phyloP scores from a whole-genome alignment of 2,329 filamentous ascomycete genomes.

The Endothia cerciana region DNA sequence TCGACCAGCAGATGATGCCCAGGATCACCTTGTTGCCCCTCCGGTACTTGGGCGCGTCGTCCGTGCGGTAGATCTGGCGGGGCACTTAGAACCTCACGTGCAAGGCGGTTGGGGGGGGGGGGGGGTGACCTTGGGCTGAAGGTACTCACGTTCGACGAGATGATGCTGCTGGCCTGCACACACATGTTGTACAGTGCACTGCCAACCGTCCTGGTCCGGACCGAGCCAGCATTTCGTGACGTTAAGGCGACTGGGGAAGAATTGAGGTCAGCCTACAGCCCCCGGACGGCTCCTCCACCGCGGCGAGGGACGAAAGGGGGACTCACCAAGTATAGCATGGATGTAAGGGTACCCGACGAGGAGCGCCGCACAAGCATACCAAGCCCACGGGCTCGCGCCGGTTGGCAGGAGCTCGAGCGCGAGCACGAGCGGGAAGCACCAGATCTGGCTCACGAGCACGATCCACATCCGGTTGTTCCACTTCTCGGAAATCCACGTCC shows the following conservation, averaged over 20 bases:
- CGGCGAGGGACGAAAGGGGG: too few relatives aligned
- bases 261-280: too few relatives aligned
- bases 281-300: accelerated
- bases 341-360: slow-evolving; percentile 54
- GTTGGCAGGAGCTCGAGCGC: slow-evolving; percentile 46
- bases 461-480: slow-evolving; percentile 49
- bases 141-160: slow-evolving; percentile 43
- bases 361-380: slow-evolving; percentile 49
- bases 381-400: slow-evolving; percentile 45
- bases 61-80: slow-evolving; percentile 38
- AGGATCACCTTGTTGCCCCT: slow-evolving; percentile 47
- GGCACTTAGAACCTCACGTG: slow-evolving; percentile 8
- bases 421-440: slow-evolving; percentile 56
- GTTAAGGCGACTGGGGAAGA: slow-evolving; percentile 60
- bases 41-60: slow-evolving; percentile 53
- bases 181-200: slow-evolving; percentile 65
- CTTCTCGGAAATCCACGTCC: slow-evolving; percentile 51
- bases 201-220: slow-evolving; percentile 64
- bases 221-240: slow-evolving; percentile 64
- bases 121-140: not conserved
- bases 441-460: slow-evolving; percentile 49
- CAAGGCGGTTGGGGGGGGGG: not conserved
- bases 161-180: slow-evolving; percentile 49
- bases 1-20: slow-evolving; percentile 43
- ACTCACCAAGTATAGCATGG: slow-evolving; percentile 39